phyloP scores from a whole-genome alignment of 805 yeast species.

The Metschnikowia koreensis region DNA sequence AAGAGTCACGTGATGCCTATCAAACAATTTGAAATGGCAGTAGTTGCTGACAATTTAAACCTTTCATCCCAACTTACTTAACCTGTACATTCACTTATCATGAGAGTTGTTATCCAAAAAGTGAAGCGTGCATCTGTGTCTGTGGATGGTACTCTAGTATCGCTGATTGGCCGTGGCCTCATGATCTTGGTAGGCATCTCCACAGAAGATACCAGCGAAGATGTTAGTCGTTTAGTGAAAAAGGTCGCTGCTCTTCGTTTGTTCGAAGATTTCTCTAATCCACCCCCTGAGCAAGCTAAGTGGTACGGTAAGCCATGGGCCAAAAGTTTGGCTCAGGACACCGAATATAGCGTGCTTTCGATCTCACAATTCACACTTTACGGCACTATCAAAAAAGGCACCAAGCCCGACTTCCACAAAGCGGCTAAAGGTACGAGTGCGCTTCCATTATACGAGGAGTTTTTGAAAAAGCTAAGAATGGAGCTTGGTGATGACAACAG shows the following conservation, averaged over 20 bases:
- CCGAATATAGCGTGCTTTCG: slow-evolving; percentile 70
- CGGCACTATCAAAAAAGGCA: slow-evolving; percentile 83
- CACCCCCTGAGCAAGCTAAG: slow-evolving; percentile 38
- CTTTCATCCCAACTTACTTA: background rate
- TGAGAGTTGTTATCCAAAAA: slow-evolving; percentile 90
- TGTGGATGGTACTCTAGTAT: slow-evolving; percentile 68
- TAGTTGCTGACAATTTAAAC: background rate
- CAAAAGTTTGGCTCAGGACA: slow-evolving; percentile 55
- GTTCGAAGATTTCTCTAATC: slow-evolving; percentile 60
- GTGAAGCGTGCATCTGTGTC: slow-evolving; percentile 88
- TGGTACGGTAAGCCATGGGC: slow-evolving; percentile 77
- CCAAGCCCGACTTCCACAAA: slow-evolving; percentile 91
- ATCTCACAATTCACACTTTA: slow-evolving; percentile 92
- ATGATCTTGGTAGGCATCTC: slow-evolving; percentile 84
- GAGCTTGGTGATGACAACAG: slow-evolving; percentile 56
- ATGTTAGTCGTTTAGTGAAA: slow-evolving; percentile 63
- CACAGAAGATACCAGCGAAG: slow-evolving; percentile 71
- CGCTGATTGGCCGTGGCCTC: slow-evolving; percentile 74
- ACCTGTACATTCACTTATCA: slow-evolving; percentile 22
- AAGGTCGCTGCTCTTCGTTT: slow-evolving; percentile 65
- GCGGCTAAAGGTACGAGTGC: slow-evolving; percentile 81
- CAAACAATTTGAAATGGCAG: background rate
- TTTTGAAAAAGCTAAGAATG: slow-evolving; percentile 45
- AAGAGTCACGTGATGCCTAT: too few relatives aligned
- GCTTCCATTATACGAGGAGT: slow-evolving; percentile 48